phyloP scores from a whole-genome alignment of 148 eudicot genomes.

The Beta vulgaris region DNA sequence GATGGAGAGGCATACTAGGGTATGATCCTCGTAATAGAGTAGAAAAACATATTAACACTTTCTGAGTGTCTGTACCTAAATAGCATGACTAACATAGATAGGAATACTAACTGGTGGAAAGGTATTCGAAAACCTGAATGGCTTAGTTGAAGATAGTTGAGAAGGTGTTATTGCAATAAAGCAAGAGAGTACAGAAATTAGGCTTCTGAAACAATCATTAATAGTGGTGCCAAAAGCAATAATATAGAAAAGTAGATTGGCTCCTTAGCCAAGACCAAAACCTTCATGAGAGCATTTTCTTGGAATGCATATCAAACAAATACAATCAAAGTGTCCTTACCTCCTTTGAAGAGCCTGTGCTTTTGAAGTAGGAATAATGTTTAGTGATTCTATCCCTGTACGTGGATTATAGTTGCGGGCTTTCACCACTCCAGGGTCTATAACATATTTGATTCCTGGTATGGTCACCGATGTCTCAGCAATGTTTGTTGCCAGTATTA shows the following conservation, averaged over 20 bases:
- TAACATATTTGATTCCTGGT: constrained; percentile 94
- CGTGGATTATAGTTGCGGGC: constrained; percentile 70
- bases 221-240: background rate
- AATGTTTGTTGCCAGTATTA: constrained; percentile 93
- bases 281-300: background rate
- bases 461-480: constrained; percentile 98
- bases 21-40: background rate
- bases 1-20: background rate
- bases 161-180: background rate
- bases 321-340: constrained; percentile 34
- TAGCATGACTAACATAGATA: background rate
- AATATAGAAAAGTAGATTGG: background rate
- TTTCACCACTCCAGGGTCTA: constrained; percentile 97
- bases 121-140: background rate
- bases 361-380: constrained; percentile 80
- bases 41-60: background rate
- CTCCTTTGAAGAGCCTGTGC: constrained; percentile 98
- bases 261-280: background rate
- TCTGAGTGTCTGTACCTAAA: no score
- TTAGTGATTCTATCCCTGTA: constrained; percentile 75
- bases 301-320: background rate
- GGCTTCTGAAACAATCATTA: background rate
- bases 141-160: background rate
- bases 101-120: background rate
- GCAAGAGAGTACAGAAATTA: background rate